Evolutionary conservation across 129 eudicot genomes (phyloP), one percentile per base, ranked within the genome.

Genomic region (Flaveria bidentis): DNA sequence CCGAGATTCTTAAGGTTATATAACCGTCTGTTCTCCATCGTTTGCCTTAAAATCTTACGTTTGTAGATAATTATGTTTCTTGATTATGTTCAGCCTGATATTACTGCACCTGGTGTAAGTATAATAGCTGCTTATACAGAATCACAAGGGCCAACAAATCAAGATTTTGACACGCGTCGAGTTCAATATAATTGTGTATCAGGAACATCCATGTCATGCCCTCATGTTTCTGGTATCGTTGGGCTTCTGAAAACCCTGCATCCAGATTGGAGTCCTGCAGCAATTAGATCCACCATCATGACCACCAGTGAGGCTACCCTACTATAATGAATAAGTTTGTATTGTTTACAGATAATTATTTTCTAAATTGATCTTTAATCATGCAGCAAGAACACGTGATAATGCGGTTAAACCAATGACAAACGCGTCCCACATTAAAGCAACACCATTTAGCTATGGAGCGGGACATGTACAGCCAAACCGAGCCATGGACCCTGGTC

Each of bases 171-270:
- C 57, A 88, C 64, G 52, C 88, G 98, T 3, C 76, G 97, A 41
- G 86, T 87, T 63, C 73, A 71, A 6, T 94, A 73, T 66, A 94
- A 87, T 65, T 82, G 89, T 1, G 87, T 80, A 11, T 88, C 97
- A 1, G 97, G 98, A 16, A 94, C 98, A 45, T 94, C 98, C 13
- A 94, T 94, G 98, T 91, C 98, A 16, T 91, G 97, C 84, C 99
- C 99, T 56, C 99, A 94, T 69, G 83, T 94, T 70, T 78, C 99
- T 33, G 99, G 97, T 16, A 72, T 94, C 20, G 99, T 80, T 11
- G 97, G 99, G 71, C 90, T 94, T 15, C 81, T 94, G 16, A 94
- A 94, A 83, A 84, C 90, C 69, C 88, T 91, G 55, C 88, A 94
- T 81, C 97, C 99, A 1, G 64, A 77, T 39, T 94, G 99, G 99